A percentile compares a stretch with the other conserved stretches of the same genome.
Conservation (phyloP, 1,139 yeast species). For the Hanseniaspora sp. region DNA sequence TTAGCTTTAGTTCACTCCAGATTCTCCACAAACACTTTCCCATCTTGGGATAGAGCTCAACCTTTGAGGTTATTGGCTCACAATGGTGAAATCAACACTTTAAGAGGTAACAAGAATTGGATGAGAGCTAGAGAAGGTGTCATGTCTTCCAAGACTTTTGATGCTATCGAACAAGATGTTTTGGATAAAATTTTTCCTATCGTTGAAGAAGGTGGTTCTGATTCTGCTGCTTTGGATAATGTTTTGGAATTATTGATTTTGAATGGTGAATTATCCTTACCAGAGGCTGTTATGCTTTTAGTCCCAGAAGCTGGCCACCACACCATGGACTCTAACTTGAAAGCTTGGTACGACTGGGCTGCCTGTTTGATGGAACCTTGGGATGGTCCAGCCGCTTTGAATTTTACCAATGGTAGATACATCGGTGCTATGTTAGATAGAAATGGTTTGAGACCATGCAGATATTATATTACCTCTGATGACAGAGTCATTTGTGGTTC, state of each 20-base stretch:
- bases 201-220: conserved; percentile 97
- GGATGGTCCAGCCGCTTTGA: conserved; percentile 98
- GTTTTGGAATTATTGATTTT: conserved; percentile 84
- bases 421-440: conserved; percentile 97
- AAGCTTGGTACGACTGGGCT: conserved; percentile 98
- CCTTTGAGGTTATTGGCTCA: conserved; percentile 97
- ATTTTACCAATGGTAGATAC: conserved; percentile 94
- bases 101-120: conserved; percentile 97
- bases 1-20: conserved; percentile 95
- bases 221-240: conserved; percentile 96
- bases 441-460: conserved; percentile 95
- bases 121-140: conserved; percentile 98
- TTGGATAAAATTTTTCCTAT: conserved; percentile 85
- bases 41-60: conserved; percentile 99
- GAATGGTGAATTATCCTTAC: conserved; percentile 82
- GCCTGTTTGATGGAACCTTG: conserved; percentile 99
- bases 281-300: conserved; percentile 94
- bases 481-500: conserved; percentile 96
- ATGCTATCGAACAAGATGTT: conserved; percentile 46
- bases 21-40: conserved; percentile 96
- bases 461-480: conserved; percentile 89
- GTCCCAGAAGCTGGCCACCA: conserved; percentile 98
- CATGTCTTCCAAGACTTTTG: conserved; percentile 76
- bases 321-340: conserved; percentile 86
- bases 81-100: conserved; percentile 95